Evolutionary conservation across 2,329 filamentous ascomycete genomes (phyloP).

Genomic region (Fusarium beomiforme): DNA sequence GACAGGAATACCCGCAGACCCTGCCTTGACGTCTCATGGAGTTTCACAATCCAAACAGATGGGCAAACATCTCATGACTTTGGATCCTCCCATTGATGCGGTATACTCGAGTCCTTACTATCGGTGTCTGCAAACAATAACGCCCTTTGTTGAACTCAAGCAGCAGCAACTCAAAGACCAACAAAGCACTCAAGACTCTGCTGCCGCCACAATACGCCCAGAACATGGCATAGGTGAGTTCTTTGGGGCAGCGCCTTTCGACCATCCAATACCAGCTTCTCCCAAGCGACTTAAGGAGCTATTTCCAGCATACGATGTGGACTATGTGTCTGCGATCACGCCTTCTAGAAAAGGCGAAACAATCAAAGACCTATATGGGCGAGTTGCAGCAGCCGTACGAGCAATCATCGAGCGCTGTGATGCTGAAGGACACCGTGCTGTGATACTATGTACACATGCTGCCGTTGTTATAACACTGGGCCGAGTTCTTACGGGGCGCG

Average conservation of each 20-base stretch:
- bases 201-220: slow-evolving; percentile 57
- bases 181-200: slow-evolving; percentile 10
- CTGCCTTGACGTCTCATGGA: slow-evolving; percentile 86
- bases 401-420: slow-evolving; percentile 80
- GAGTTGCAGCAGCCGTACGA: slow-evolving; percentile 75
- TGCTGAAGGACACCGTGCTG: slow-evolving; percentile 70
- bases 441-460: slow-evolving; percentile 89
- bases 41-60: slow-evolving; percentile 85
- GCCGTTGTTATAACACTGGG: slow-evolving; percentile 89
- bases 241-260: slow-evolving; percentile 87
- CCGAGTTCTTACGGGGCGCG: slow-evolving; percentile 78
- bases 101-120: slow-evolving; percentile 91
- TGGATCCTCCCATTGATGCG: slow-evolving; percentile 74
- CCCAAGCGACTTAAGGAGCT: slow-evolving; percentile 69
- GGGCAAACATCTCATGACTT: slow-evolving; percentile 68
- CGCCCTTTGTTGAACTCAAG: slow-evolving; percentile 69
- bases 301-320: slow-evolving; percentile 71
- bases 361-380: slow-evolving; percentile 81
- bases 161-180: slow-evolving; percentile 32
- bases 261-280: slow-evolving; percentile 82
- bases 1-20: slow-evolving; percentile 88
- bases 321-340: slow-evolving; percentile 70
- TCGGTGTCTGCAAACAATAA: slow-evolving; percentile 85
- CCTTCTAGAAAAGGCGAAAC: slow-evolving; percentile 81
- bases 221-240: slow-evolving; percentile 80